Base-by-base conservation (phyloP, 768 basidiomycete genomes). In the Phanerodontia chrysosporium region DNA sequence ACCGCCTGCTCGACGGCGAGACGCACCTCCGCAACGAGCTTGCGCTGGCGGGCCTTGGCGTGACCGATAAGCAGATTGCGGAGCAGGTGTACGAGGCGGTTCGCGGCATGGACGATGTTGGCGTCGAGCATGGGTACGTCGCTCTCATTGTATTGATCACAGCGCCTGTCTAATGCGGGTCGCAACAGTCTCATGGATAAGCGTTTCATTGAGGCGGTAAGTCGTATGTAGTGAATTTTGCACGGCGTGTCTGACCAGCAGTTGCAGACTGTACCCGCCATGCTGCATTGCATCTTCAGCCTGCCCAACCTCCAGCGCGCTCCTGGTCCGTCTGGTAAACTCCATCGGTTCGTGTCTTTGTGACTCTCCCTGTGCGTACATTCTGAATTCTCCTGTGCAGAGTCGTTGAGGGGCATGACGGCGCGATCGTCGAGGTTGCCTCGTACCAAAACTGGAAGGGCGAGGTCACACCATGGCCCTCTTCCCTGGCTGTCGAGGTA, bases 401-500 rank as follows among this genome's bases (percentile, higher is more conserved):
- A 21, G n/a, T 49, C 29, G 22, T 42, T 5, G 30, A 51, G 29
- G 13, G 1, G 29, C 18, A 18, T 13, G 46, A 46, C 18, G 36
- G 42, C 36, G 21, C n/a, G 22, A 27, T 29, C 16, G 18, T 56
- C 18, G 30, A 45, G 12, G 27, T 52, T n/a, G 49, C 49, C 13
- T 25, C 53, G 24, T 65, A 63, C 44, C 36, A 59, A 16, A 57
- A 62, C 48, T 9, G 42, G 25, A 12, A 51, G 16, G 64, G 61
- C 21, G 27, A 36, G n/a, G 30, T 61, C 6, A 57, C 62, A 18
- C 64, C 64, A 25, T 65, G 62, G 62, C 64, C 64, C 3, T 8
- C 56, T 9, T 57, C 62, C 25, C 21, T 65, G 45, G 24, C 62
- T 16, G 27, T 65, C 0, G 57, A 65, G 61, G 64, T 65, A 27